A percentile compares a stretch with the other conserved stretches of the same genome.
Evolutionary conservation across 192 early-diverging fungal species (phyloP).

Genomic region (Cetraspora pellucida): DNA sequence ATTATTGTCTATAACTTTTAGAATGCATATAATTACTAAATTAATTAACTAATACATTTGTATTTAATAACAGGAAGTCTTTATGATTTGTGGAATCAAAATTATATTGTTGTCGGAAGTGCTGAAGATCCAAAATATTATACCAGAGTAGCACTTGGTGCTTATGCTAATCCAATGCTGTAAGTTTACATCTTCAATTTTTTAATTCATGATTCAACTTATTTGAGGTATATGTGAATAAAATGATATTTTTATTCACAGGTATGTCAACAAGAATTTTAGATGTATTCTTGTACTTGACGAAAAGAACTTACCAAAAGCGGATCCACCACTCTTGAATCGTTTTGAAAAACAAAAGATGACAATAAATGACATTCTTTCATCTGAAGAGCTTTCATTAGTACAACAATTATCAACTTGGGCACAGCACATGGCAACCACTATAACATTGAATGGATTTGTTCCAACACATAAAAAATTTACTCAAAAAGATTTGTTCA

Average conservation of each 20-base stretch:
- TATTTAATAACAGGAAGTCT: slow-evolving; percentile 13
- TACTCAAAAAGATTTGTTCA: slow-evolving; percentile 30
- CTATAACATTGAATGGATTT: neutral
- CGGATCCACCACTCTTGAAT: slow-evolving; percentile 32
- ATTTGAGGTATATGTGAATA: neutral
- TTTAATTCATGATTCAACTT: neutral
- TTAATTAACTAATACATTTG: neutral
- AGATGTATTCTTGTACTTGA: slow-evolving; percentile 32
- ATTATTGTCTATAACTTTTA: neutral
- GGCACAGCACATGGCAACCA: neutral
- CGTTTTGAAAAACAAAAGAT: slow-evolving; percentile 30
- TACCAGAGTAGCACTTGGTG: slow-evolving; percentile 30
- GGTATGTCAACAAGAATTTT: slow-evolving; percentile 27
- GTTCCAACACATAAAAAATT: neutral
- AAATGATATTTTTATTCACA: slow-evolving; percentile 3
- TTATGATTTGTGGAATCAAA: slow-evolving; percentile 38
- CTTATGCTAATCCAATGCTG: slow-evolving; percentile 35
- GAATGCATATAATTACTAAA: neutral
- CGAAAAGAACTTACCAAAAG: slow-evolving; percentile 20
- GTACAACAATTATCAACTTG: slow-evolving; percentile 5
- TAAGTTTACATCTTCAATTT: slow-evolving; percentile 1
- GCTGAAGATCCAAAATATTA: slow-evolving; percentile 26
- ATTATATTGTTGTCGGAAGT: slow-evolving; percentile 30
- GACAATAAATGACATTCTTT: slow-evolving; percentile 21
- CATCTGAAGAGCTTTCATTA: neutral